These are phyloP conservation scores for Glycine soja DNA, from an alignment of 306 rosid species.

Conservation along the genomic window DNA sequence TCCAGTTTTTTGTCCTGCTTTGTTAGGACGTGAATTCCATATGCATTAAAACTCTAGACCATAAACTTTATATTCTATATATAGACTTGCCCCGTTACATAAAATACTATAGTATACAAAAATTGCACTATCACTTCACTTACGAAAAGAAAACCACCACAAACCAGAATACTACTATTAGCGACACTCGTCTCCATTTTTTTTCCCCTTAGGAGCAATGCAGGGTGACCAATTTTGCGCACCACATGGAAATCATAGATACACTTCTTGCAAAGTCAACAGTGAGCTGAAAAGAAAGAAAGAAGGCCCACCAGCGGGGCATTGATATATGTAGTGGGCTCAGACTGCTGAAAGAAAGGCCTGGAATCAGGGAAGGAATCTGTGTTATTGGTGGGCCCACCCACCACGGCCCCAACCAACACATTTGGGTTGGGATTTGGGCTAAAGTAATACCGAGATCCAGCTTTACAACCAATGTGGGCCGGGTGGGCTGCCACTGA, in stretches of 20 bases:
- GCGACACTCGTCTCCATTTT: slow-evolving; percentile 12
- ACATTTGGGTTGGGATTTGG: slow-evolving; percentile 83
- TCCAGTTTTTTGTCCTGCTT: not conserved
- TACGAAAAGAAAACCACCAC: slow-evolving; percentile 37
- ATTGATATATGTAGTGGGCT: slow-evolving; percentile 94
- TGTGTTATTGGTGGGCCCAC: slow-evolving; percentile 81
- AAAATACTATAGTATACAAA: slow-evolving; percentile 35
- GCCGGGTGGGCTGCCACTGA: slow-evolving; percentile 76
- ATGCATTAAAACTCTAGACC: not conserved
- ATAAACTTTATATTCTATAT: slow-evolving; percentile 15
- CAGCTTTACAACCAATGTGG: slow-evolving; percentile 83
- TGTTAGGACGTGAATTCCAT: not conserved
- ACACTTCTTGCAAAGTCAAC: slow-evolving; percentile 47
- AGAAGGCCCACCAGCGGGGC: slow-evolving; percentile 94
- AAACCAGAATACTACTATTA: slow-evolving; percentile 40
- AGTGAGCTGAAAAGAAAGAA: slow-evolving; percentile 81
- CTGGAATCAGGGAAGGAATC: slow-evolving; percentile 91
- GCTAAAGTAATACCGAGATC: slow-evolving; percentile 69
- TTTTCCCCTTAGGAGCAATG: not conserved
- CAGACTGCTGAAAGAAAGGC: slow-evolving; percentile 85
- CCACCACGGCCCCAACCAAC: slow-evolving; percentile 86
- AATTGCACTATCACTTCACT: slow-evolving; percentile 41
- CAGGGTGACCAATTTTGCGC: slow-evolving; percentile 62
- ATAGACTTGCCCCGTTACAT: slow-evolving; percentile 41
- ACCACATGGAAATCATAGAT: slow-evolving; percentile 45